A percentile compares a stretch with the other conserved stretches of the same genome.
These are phyloP conservation scores for Wickerhamomyces alni DNA, from an alignment of 805 yeast species.

Conservation along the genomic window DNA sequence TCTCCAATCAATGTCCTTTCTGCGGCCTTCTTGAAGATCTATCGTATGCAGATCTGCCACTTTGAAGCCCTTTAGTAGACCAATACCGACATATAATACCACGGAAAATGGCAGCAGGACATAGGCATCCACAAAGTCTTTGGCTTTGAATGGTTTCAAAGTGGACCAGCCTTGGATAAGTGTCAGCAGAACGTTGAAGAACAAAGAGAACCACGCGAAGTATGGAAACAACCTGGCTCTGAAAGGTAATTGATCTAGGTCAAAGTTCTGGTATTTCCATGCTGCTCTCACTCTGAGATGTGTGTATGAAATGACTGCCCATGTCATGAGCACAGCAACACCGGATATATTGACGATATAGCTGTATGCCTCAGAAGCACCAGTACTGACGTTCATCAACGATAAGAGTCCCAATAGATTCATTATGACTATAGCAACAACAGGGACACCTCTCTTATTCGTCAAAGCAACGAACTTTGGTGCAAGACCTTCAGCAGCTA, in stretches of 20 bases:
- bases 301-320: conserved; percentile 59
- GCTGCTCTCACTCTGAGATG: conserved; percentile 68
- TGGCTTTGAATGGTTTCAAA: conserved; percentile 42
- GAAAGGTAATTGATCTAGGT: conserved; percentile 63
- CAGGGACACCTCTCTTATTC: conserved; percentile 58
- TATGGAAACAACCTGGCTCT: conserved; percentile 51
- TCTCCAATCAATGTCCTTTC: conserved; percentile 28
- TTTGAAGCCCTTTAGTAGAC: conserved; percentile 34
- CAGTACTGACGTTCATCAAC: conserved; percentile 47
- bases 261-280: conserved; percentile 54
- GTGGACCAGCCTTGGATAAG: conserved; percentile 46
- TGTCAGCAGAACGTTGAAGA: conserved; percentile 33
- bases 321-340: conserved; percentile 68
- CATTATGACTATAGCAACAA: conserved; percentile 50
- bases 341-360: conserved; percentile 73
- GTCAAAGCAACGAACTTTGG: conserved; percentile 48
- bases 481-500: conserved; percentile 58
- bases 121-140: conserved; percentile 54
- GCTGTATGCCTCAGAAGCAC: conserved; percentile 54
- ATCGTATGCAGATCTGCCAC: conserved; percentile 37
- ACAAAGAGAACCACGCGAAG: conserved; percentile 34
- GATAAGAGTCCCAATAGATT: conserved; percentile 59
- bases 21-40: conserved; percentile 46
- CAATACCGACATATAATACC: conserved; percentile 33
- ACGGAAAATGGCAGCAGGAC: conserved; percentile 53